Conservation (phyloP, 2,329 filamentous ascomycete species). For the Colletotrichum endophyticum region DNA sequence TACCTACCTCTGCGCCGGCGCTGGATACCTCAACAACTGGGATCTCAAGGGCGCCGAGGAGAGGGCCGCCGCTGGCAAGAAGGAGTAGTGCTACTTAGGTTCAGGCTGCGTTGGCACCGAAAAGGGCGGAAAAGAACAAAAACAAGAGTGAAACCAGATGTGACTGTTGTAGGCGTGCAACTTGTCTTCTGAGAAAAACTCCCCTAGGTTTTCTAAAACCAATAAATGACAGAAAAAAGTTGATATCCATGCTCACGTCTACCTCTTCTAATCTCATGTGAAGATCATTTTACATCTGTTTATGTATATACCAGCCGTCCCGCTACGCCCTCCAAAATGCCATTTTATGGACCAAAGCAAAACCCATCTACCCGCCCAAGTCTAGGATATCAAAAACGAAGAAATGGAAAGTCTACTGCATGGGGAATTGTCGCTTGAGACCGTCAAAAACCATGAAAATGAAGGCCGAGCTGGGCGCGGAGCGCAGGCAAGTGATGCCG, state of each 20-base stretch:
- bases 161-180: not conserved
- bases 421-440: slow-evolving; percentile 71
- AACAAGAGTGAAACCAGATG: not conserved
- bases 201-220: not conserved
- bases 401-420: slow-evolving; percentile 36
- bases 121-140: not conserved
- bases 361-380: not conserved
- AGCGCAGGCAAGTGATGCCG: slow-evolving; percentile 87
- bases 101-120: not conserved
- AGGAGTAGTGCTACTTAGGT: slow-evolving; percentile 19
- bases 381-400: slow-evolving; percentile 19
- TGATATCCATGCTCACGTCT: not conserved
- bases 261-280: not conserved
- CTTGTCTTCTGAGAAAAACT: not conserved
- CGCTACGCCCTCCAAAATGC: slow-evolving; percentile 12
- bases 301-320: not conserved
- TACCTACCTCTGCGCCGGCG: slow-evolving; percentile 78
- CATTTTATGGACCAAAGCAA: not conserved
- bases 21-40: slow-evolving; percentile 74
- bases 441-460: slow-evolving; percentile 97
- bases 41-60: slow-evolving; percentile 42
- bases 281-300: not conserved
- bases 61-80: slow-evolving; percentile 26
- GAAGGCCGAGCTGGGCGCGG: slow-evolving; percentile 94
- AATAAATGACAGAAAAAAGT: not conserved